Conservation (phyloP, 345 rosid genomes). For the Boechera divaricarpa region DNA sequence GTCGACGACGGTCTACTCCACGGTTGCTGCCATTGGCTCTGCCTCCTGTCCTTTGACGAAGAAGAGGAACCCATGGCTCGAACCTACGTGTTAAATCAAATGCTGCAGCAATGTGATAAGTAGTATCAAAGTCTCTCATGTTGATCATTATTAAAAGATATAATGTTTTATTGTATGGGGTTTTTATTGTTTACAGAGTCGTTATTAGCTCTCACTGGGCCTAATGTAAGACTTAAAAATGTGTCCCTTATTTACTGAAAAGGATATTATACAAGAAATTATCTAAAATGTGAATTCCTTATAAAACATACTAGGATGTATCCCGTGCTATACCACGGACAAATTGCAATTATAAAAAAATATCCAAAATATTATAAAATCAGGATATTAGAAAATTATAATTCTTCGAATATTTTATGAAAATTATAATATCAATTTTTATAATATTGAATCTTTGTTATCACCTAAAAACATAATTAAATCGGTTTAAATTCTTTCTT, state of each 20-base stretch:
- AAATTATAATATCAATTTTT: too few species aligned
- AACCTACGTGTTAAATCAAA: not conserved
- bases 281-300: too few species aligned
- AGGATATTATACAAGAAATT: too few species aligned
- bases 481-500: too few species aligned
- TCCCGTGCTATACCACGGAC: too few species aligned
- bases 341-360: too few species aligned
- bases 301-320: too few species aligned
- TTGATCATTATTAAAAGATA: not conserved
- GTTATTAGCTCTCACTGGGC: not conserved
- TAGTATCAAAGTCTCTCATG: not conserved
- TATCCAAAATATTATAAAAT: too few species aligned
- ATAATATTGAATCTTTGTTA: too few species aligned
- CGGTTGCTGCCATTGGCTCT: not conserved
- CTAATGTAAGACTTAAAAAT: not conserved
- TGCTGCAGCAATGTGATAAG: not conserved
- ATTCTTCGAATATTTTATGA: too few species aligned
- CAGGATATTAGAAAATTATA: too few species aligned
- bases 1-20: not conserved
- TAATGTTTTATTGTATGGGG: not conserved
- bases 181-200: not conserved
- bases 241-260: not conserved
- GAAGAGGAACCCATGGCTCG: not conserved
- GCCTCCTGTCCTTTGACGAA: not conserved
- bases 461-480: too few species aligned